These are phyloP conservation scores for Triticum aestivum DNA, from an alignment of 176 grass and related monocot species.

Conservation along the genomic window IWGSC_CS_RefSeq_v2.1 NC_057799.1:328722580-328723079, in stretches of 20 bases:
- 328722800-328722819: not conserved
- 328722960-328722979: not conserved
- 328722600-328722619: constrained; percentile 59
- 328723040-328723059: constrained; percentile 12
- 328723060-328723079: constrained; percentile 28
- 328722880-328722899: constrained; percentile 15
- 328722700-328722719: not conserved
- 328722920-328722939: not conserved
- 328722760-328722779: not conserved
- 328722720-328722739: not conserved
- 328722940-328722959: not conserved
- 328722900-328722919: not conserved
- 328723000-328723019: not conserved
- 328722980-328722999: not conserved
- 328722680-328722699: not conserved
- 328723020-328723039: not conserved
- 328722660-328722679: constrained; percentile 19
- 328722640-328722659: constrained; percentile 90
- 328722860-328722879: not conserved
- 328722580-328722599: constrained; percentile 92
- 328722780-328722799: not conserved
- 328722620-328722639: constrained; percentile 71
- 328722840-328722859: not conserved
- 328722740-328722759: not conserved
- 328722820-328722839: constrained; percentile 9